Evolutionary conservation across 148 eudicot genomes (phyloP).

Genomic region (Cornus controversa): DNA sequence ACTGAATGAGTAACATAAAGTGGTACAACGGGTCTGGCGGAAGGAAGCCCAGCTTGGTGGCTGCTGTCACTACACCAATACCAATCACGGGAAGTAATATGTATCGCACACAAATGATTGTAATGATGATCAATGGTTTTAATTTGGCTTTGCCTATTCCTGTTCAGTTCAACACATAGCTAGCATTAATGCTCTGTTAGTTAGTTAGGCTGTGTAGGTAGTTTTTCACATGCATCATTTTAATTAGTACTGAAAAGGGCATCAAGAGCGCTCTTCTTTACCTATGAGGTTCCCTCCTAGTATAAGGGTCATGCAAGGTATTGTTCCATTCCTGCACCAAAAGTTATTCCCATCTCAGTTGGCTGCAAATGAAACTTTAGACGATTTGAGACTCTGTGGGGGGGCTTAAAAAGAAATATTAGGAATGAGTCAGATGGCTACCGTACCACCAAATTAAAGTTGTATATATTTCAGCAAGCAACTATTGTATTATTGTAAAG

Average conservation of each 20-base stretch:
- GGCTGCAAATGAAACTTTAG: background rate
- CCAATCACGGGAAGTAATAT: constrained; percentile 66
- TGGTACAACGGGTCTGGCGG: constrained; percentile 72
- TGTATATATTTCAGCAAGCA: background rate
- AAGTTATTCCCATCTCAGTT: background rate
- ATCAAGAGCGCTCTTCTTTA: constrained; percentile 17
- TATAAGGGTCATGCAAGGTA: constrained; percentile 80
- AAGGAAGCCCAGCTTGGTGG: constrained; percentile 58
- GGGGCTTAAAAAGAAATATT: too few relatives aligned
- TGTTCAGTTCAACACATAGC: constrained; percentile 23
- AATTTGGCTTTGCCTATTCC: constrained; percentile 52
- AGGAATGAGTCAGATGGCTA: too few relatives aligned
- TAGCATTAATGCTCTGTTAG: background rate
- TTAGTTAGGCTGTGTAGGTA: too few relatives aligned
- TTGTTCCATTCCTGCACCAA: constrained; percentile 55
- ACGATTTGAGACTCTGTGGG: background rate
- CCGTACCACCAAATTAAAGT: background rate
- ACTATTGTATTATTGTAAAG: too few relatives aligned
- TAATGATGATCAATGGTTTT: constrained; percentile 32
- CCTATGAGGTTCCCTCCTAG: constrained; percentile 88
- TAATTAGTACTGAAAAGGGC: background rate
- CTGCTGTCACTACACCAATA: constrained; percentile 59
- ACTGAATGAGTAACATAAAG: constrained; percentile 79
- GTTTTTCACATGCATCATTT: background rate
- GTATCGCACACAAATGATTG: constrained; percentile 56